phyloP scores from a whole-genome alignment of 768 basidiomycete genomes.

The Leccinum obscurum region DNA sequence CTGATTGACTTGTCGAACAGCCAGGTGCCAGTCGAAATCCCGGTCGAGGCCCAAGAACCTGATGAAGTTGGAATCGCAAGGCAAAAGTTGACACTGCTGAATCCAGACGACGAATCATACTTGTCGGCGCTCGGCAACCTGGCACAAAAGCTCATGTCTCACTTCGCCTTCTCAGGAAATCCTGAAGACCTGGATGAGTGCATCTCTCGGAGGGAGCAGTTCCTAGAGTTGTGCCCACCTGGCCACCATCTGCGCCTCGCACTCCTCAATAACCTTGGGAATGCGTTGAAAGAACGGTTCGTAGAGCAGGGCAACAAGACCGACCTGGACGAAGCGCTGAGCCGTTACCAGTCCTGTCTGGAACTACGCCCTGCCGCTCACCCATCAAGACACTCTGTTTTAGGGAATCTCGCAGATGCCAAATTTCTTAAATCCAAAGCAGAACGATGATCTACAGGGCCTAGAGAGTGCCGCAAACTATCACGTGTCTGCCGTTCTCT shows the following conservation, averaged over 20 bases:
- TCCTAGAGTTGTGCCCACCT: constrained; percentile 25
- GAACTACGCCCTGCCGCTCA: too few relatives aligned
- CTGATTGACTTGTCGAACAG: background rate
- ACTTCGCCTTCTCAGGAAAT: constrained; percentile 25
- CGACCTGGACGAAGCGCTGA: too few relatives aligned
- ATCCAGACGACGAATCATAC: constrained; percentile 10
- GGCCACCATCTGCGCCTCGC: constrained; percentile 19
- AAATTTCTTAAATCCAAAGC: too few relatives aligned
- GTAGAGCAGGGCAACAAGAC: too few relatives aligned
- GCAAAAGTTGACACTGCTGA: constrained; percentile 9
- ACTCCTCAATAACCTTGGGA: too few relatives aligned
- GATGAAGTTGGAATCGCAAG: constrained; percentile 16
- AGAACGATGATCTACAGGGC: too few relatives aligned
- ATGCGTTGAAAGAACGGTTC: too few relatives aligned
- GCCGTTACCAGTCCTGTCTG: too few relatives aligned
- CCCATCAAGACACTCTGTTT: too few relatives aligned
- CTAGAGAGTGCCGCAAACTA: too few relatives aligned
- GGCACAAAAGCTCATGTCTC: constrained; percentile 14
- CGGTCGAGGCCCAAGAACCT: background rate
- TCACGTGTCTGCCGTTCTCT: constrained; percentile 4
- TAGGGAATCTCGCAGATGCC: too few relatives aligned
- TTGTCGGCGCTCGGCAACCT: constrained; percentile 11
- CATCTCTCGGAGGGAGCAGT: constrained; percentile 15
- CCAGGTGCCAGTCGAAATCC: background rate
- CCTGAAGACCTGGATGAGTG: constrained; percentile 29